Percentiles rank a stretch among this genome's conserved stretches.
Evolutionary conservation across 176 grass and related monocot species (phyloP).

Genomic region (Themeda triandra): DNA sequence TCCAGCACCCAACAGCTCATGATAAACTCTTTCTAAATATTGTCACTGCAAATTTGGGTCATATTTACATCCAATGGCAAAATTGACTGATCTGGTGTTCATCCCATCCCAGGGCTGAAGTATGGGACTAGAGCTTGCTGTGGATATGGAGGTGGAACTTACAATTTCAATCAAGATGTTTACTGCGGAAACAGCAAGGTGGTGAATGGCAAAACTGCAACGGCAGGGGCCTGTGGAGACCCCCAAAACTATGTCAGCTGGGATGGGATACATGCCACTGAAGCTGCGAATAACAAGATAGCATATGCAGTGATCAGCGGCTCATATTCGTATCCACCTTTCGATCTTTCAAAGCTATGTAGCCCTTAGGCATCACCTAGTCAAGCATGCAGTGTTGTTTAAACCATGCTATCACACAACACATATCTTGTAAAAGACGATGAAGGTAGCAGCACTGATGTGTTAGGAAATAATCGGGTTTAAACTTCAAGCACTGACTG

Average conservation of each 20-base stretch:
- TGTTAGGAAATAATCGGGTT: neutral
- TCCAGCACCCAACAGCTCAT: slow-evolving; percentile 43
- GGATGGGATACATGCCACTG: slow-evolving; percentile 79
- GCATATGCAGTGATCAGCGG: slow-evolving; percentile 36
- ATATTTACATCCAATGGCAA: neutral
- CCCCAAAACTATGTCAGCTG: slow-evolving; percentile 69
- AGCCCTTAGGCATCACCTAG: neutral
- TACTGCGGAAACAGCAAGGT: slow-evolving; percentile 62
- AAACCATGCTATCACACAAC: neutral
- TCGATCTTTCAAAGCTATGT: slow-evolving; percentile 40
- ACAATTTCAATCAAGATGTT: slow-evolving; percentile 49
- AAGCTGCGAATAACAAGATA: slow-evolving; percentile 59
- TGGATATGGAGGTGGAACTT: slow-evolving; percentile 44
- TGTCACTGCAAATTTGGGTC: neutral
- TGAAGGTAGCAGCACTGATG: neutral
- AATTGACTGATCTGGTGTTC: neutral
- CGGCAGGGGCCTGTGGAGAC: slow-evolving; percentile 42
- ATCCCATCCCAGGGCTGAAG: slow-evolving; percentile 52
- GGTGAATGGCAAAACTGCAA: slow-evolving; percentile 32
- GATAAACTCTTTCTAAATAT: slow-evolving; percentile 17
- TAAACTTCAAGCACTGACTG: neutral
- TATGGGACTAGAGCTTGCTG: slow-evolving; percentile 65
- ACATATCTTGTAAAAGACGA: neutral
- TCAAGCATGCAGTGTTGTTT: neutral
- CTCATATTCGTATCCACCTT: slow-evolving; percentile 36